These are phyloP conservation scores for Diospyros kaki DNA, from an alignment of 148 eudicot genomes.

Conservation along the genomic window DNA sequence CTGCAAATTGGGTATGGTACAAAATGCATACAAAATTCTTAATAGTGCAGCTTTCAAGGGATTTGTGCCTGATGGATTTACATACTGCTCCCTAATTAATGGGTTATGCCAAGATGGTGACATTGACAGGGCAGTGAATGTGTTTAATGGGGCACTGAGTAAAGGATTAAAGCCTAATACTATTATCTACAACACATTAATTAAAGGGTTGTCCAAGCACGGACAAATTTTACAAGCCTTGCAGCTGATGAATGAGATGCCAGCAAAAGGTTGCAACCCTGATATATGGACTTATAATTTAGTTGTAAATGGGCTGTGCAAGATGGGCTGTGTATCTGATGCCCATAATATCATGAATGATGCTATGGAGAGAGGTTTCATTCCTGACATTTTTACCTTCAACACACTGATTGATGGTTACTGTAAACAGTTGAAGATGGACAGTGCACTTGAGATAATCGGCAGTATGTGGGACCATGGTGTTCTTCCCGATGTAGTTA, in stretches of 20 bases:
- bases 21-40: conserved; percentile 61
- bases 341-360: conserved; percentile 65
- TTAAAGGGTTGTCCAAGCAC: conserved; percentile 70
- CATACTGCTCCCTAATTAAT: conserved; percentile 66
- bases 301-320: conserved; percentile 81
- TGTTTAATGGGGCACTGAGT: conserved; percentile 49
- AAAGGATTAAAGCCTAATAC: conserved; percentile 56
- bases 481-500: conserved; percentile 74
- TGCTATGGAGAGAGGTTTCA: conserved; percentile 67
- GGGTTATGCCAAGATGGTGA: conserved; percentile 80
- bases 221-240: conserved; percentile 70
- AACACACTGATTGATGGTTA: conserved; percentile 90
- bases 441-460: conserved; percentile 60
- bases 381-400: conserved; percentile 86
- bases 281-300: conserved; percentile 80
- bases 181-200: conserved; percentile 73
- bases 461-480: conserved; percentile 73
- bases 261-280: conserved; percentile 60
- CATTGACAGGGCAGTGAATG: conserved; percentile 57
- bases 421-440: conserved; percentile 77
- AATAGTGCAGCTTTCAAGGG: conserved; percentile 69
- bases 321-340: conserved; percentile 79
- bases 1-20: conserved; percentile 72
- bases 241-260: conserved; percentile 73
- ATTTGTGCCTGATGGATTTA: conserved; percentile 73